Evolutionary conservation across 2,329 filamentous ascomycete genomes (phyloP).

Genomic region (Fusarium foetens): DNA sequence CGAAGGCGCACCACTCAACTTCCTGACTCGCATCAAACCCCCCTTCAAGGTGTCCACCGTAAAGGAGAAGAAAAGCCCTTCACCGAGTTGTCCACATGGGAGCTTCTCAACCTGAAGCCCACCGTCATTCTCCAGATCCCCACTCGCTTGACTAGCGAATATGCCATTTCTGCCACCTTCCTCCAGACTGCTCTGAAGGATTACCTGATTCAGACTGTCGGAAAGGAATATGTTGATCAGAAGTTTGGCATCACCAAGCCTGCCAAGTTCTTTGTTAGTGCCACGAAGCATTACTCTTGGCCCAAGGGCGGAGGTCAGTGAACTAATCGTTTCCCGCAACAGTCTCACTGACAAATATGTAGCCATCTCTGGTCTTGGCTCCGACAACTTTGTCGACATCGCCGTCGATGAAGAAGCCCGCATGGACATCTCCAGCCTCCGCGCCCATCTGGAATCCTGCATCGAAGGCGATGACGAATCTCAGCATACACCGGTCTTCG

Average conservation of each 20-base stretch:
- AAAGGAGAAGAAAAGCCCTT: not conserved
- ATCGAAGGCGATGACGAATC: not conserved
- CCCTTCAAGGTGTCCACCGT: not conserved
- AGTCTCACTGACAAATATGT: not conserved
- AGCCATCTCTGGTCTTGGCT: not conserved
- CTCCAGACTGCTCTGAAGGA: not conserved
- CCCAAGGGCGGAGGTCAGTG: not conserved
- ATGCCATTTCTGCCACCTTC: not conserved
- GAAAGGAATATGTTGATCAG: not conserved
- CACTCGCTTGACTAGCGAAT: not conserved
- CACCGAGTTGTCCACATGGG: not conserved
- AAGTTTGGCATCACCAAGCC: not conserved
- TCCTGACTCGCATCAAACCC: not conserved
- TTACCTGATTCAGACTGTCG: not conserved
- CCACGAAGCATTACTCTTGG: constrained; percentile 8
- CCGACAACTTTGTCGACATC: not conserved
- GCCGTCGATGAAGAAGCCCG: not conserved
- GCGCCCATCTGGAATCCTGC: not conserved
- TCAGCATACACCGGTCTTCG: not conserved
- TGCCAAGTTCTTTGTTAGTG: not conserved
- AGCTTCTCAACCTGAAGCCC: not conserved
- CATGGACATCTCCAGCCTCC: not conserved
- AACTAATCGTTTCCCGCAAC: no score
- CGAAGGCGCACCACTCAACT: not conserved
- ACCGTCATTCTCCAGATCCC: not conserved